Evolutionary conservation across 805 yeast species (phyloP), one percentile per base, ranked within the genome.

Genomic region (Saturnispora zaruensis): DNA sequence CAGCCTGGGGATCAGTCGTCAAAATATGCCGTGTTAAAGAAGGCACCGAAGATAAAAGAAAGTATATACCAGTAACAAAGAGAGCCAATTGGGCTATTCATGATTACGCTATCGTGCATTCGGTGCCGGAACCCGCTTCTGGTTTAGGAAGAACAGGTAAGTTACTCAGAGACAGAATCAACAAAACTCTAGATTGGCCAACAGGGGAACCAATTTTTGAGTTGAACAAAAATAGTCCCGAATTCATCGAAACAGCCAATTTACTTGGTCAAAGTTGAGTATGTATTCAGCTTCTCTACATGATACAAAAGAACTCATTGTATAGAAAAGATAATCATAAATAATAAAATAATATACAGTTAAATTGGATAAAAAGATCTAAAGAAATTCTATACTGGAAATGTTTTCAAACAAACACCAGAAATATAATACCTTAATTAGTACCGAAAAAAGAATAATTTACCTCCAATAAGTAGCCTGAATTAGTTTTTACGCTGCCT

Each of bases 1-100:
- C 59, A 2, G 53, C 58, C 11, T 64, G 67, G 66, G 48, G 53
- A 5, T 47, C 51, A 7, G 30, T 62, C 5, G 54, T 54, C 11
- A 48, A 59, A 42, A 50, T 56, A 8, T 23, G 58, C 28, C 55
- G 42, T 5, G 49, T 30, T 36, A 54, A 30, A 45, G 53, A 24
- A 30, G 51, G 41, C 36, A 23, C 18, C 13, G 24, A 36, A n/a
- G 36, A 28, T 18, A 42, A 32, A 18, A 41, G n/a, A 21, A 16
- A 37, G 36, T 20, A 48, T 44, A 13, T 51, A 54, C 11, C 49
- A 48, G 41, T 33, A 24, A 26, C 41, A 9, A 48, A 48, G 21
- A 34, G 50, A n/a, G 28, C 46, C 13, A 33, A 24, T 36, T 48
- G 50, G 50, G 50, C 46, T 6, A 25, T 59, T 44, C 55, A 45